phyloP scores from a whole-genome alignment of 2,329 filamentous ascomycete genomes.

The Aspergillus pseudoviridinutans region DNA sequence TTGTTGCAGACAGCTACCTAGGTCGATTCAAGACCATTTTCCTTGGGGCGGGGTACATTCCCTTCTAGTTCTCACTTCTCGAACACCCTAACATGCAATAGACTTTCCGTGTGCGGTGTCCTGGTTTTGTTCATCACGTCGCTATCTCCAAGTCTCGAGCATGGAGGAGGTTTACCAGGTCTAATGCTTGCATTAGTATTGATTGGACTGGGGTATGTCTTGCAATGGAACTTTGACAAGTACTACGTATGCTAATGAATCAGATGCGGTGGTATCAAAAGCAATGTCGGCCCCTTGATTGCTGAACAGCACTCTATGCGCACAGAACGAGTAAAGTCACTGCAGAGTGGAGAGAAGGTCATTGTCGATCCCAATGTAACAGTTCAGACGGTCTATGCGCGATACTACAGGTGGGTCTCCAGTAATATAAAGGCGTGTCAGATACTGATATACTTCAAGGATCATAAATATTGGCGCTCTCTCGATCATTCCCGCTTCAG shows the following conservation, averaged over 20 bases:
- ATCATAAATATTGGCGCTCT: not conserved
- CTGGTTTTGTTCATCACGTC: not conserved
- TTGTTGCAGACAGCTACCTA: constrained; percentile 2
- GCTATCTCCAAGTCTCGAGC: constrained; percentile 1
- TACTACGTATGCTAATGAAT: not conserved
- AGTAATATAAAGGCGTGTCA: too few species aligned
- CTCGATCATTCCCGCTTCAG: not conserved
- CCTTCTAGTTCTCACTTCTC: not conserved
- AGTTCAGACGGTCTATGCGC: not conserved
- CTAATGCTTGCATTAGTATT: not conserved
- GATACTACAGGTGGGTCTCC: not conserved
- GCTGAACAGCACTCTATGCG: not conserved
- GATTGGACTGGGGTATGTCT: constrained; percentile 1
- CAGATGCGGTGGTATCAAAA: not conserved
- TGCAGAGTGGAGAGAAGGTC: not conserved
- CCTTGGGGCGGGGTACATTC: not conserved
- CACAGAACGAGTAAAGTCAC: not conserved
- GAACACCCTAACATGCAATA: not conserved
- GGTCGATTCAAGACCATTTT: constrained; percentile 4
- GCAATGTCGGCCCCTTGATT: not conserved
- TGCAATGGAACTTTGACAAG: too few species aligned
- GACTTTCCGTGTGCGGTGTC: not conserved
- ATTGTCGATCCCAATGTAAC: not conserved
- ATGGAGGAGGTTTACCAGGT: not conserved
- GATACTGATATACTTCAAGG: not conserved